phyloP scores from a whole-genome alignment of 2,329 filamentous ascomycete genomes.

The Corynespora cassiicola region DNA sequence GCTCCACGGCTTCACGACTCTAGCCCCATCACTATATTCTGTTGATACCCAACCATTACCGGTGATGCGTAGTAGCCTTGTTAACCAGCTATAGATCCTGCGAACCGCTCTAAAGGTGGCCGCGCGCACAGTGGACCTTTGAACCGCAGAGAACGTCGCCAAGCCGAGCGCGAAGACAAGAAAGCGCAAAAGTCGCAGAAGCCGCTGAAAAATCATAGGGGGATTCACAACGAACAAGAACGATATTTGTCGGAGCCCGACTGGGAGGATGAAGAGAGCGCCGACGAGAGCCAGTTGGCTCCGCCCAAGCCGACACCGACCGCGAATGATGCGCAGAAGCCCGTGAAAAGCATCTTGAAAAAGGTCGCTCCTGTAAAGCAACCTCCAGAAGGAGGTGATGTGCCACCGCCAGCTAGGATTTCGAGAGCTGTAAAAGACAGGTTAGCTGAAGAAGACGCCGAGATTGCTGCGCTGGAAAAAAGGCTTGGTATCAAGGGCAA shows the following conservation, averaged over 20 bases:
- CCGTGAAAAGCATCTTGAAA: constrained; percentile 45
- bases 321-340: constrained; percentile 29
- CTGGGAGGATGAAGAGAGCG: constrained; percentile 1
- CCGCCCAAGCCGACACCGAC: constrained; percentile 21
- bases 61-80: too few species aligned
- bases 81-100: constrained; percentile 30
- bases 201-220: constrained; percentile 10
- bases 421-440: constrained; percentile 59
- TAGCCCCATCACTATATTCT: too few species aligned
- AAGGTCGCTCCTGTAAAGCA: too few species aligned
- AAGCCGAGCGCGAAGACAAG: constrained; percentile 68
- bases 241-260: background rate
- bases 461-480: constrained; percentile 86
- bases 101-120: constrained; percentile 27
- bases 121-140: constrained; percentile 33
- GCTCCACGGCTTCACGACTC: too few species aligned
- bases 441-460: constrained; percentile 81
- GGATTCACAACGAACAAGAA: constrained; percentile 15
- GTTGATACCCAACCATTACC: too few species aligned
- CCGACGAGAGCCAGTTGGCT: constrained; percentile 10
- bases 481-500: constrained; percentile 83
- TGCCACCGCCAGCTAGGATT: constrained; percentile 30
- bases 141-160: constrained; percentile 70
- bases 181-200: constrained; percentile 52
- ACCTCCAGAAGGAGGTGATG: too few species aligned